A percentile compares a stretch with the other conserved stretches of the same genome.
Evolutionary conservation across 306 rosid species (phyloP).

Genomic region (Malus fusca): DNA sequence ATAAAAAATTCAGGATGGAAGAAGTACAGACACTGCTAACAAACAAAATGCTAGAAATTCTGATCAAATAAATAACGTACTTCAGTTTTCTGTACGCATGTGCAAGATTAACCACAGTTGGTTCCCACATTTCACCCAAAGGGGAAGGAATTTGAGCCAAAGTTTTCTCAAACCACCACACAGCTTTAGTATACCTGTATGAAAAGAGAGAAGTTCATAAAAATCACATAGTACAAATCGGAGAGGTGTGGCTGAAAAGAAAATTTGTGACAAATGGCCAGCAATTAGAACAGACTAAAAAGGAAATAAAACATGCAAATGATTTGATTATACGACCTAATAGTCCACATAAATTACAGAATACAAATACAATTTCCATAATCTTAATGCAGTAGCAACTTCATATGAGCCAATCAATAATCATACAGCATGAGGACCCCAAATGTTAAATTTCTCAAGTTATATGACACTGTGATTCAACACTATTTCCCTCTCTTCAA

Average conservation of each 20-base stretch:
- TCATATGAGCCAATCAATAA: neutral
- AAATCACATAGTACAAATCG: neutral
- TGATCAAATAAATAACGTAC: constrained; percentile 38
- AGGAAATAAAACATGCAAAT: neutral
- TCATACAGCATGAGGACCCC: neutral
- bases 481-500: neutral
- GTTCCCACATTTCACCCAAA: constrained; percentile 89
- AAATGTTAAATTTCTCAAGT: neutral
- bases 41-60: constrained; percentile 7
- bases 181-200: constrained; percentile 72
- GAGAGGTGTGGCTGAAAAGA: neutral
- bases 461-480: neutral
- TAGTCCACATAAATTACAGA: neutral
- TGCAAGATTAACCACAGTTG: constrained; percentile 85
- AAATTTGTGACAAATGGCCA: neutral
- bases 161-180: constrained; percentile 88
- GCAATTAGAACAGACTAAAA: neutral
- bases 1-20: neutral
- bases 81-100: constrained; percentile 86
- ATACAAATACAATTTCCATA: neutral
- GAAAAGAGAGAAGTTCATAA: constrained; percentile 4
- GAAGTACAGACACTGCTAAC: neutral
- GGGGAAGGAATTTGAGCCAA: constrained; percentile 68
- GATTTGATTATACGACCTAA: neutral
- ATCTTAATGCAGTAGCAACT: neutral